These are phyloP conservation scores for Leishmania braziliensis DNA, from an alignment of 208 protist species.

Conservation along the genomic window DNA sequence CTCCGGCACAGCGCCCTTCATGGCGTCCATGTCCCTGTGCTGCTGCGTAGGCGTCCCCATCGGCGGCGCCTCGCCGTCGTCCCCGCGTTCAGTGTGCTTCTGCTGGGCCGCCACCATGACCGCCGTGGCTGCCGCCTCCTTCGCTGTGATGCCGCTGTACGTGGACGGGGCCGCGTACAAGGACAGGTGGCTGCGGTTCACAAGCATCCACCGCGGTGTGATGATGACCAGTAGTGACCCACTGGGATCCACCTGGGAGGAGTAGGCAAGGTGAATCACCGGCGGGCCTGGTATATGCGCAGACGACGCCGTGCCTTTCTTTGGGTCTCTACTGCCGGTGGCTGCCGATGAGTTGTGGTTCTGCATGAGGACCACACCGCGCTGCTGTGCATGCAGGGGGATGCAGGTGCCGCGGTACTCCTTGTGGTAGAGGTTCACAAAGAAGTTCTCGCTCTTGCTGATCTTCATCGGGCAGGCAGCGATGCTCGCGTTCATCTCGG, in stretches of 20 bases:
- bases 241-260: slow-evolving; percentile 52
- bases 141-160: slow-evolving; percentile 41
- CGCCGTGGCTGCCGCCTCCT: slow-evolving; percentile 34
- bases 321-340: slow-evolving; percentile 5
- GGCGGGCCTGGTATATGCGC: slow-evolving; percentile 2
- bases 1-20: slow-evolving; percentile 32
- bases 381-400: slow-evolving; percentile 82
- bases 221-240: slow-evolving; percentile 75
- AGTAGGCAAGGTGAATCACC: slow-evolving; percentile 77
- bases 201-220: slow-evolving; percentile 83
- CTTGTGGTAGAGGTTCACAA: slow-evolving; percentile 65
- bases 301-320: slow-evolving; percentile 3
- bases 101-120: slow-evolving; percentile 31
- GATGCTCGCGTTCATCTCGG: slow-evolving; percentile 56
- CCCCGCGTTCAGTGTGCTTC: slow-evolving; percentile 11
- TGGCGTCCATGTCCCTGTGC: slow-evolving; percentile 33
- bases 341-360: slow-evolving; percentile 15
- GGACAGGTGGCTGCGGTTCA: slow-evolving; percentile 67
- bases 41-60: slow-evolving; percentile 20
- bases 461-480: slow-evolving; percentile 50
- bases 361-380: slow-evolving; percentile 72
- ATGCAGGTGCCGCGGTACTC: slow-evolving; percentile 47
- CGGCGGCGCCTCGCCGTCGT: neutral
- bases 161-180: slow-evolving; percentile 63
- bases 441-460: slow-evolving; percentile 61